Evolutionary conservation across 768 basidiomycete species (phyloP).

Genomic region (Kondoa subrosea): DNA sequence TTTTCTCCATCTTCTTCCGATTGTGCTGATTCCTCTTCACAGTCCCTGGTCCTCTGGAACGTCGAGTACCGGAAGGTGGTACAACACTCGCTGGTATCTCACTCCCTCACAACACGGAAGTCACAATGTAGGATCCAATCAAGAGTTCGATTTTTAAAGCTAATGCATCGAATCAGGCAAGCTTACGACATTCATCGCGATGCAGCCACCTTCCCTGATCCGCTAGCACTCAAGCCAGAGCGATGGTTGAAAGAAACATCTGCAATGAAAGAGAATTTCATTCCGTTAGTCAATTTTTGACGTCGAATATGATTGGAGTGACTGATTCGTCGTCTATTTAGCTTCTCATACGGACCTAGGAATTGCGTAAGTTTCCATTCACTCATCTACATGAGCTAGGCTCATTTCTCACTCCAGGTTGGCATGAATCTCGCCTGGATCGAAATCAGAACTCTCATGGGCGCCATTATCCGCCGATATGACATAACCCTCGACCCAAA

Average conservation of each 20-base stretch:
- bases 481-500: not conserved
- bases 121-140: too few relatives aligned
- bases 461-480: not conserved
- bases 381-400: not conserved
- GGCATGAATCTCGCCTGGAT: slow-evolving; percentile 2
- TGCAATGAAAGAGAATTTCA: slow-evolving; percentile 1
- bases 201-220: not conserved
- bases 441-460: slow-evolving; percentile 3
- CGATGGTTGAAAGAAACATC: slow-evolving; percentile 1
- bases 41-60: slow-evolving; percentile 3
- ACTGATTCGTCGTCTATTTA: too few relatives aligned
- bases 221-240: not conserved
- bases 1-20: not conserved
- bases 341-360: slow-evolving; percentile 1
- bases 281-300: too few relatives aligned
- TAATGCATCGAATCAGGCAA: too few relatives aligned
- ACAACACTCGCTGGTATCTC: not conserved
- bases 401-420: not conserved
- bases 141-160: too few relatives aligned
- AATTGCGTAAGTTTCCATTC: not conserved
- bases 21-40: not conserved
- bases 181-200: slow-evolving; percentile 4
- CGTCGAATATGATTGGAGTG: too few relatives aligned
- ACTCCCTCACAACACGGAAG: slow-evolving; percentile 1
- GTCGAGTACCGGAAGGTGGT: not conserved